These are phyloP conservation scores for Fusarium longipes DNA, from an alignment of 2,329 filamentous ascomycete species.

Conservation along the genomic window DNA sequence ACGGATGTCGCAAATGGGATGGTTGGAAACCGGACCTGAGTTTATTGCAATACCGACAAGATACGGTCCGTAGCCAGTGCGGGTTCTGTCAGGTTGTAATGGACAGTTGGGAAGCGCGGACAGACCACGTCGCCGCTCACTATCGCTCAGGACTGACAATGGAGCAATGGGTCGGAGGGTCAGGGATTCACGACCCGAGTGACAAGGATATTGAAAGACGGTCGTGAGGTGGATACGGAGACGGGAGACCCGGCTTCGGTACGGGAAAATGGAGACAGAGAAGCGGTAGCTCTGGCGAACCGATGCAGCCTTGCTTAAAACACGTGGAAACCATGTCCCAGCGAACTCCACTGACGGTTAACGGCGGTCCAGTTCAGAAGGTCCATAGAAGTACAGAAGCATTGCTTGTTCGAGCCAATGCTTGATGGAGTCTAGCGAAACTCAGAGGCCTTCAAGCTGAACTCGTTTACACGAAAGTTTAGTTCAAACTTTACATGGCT, in stretches of 20 bases:
- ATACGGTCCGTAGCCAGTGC: slow-evolving; percentile 44
- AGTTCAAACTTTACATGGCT: background rate
- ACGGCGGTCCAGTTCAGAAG: slow-evolving; percentile 18
- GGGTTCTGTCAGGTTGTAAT: slow-evolving; percentile 46
- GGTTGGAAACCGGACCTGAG: slow-evolving; percentile 60
- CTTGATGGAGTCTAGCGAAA: slow-evolving; percentile 1
- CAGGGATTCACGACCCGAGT: slow-evolving; percentile 37
- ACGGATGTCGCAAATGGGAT: slow-evolving; percentile 58
- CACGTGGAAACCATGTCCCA: slow-evolving; percentile 32
- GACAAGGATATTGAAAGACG: slow-evolving; percentile 21
- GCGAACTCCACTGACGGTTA: slow-evolving; percentile 21
- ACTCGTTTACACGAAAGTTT: background rate
- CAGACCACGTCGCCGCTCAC: slow-evolving; percentile 47
- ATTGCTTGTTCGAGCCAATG: background rate
- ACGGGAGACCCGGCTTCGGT: slow-evolving; percentile 18
- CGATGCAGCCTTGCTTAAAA: slow-evolving; percentile 29
- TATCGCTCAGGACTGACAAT: slow-evolving; percentile 48
- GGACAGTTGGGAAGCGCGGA: slow-evolving; percentile 47
- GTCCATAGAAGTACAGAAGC: slow-evolving; percentile 10
- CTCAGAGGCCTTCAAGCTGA: background rate
- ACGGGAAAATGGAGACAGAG: slow-evolving; percentile 16
- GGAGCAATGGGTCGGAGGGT: slow-evolving; percentile 43
- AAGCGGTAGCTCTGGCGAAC: slow-evolving; percentile 17
- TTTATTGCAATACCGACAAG: slow-evolving; percentile 49
- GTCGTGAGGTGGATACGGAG: slow-evolving; percentile 8